Evolutionary conservation across 2,329 filamentous ascomycete species (phyloP), one percentile per base, ranked within the genome.

Genomic region (Monilinia fructicola): DNA sequence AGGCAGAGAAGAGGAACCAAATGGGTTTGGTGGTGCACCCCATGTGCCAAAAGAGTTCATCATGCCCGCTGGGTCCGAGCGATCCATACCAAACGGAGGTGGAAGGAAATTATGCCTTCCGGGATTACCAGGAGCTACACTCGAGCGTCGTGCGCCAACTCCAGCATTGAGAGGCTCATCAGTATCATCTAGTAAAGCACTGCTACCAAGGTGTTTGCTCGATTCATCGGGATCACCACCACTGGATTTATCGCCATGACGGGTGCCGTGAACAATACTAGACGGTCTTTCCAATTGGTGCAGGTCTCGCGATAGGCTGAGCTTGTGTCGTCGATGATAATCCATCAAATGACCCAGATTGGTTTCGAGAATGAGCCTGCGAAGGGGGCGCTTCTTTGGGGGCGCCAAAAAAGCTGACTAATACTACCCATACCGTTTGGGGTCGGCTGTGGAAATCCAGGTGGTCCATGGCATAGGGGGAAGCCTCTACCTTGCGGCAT

Each of bases 251-350:
- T 79, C 76, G 40, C 78, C 76, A 50, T 60, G 74, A 26, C 80
- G 79, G 54, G 82, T 82, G 18, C 84, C 84, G 56, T 85, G 82
- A 21, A 83, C 83, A 31, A 86, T 86, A 76, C 93, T 97, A 21
- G 89, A 88, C 0, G 95, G 94, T 44, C 93, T 86, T 86, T 69
- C 94, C 92, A 70, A 98, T 97, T 0, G 94, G 94, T 31, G 91
- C 87, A 35, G 93, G 94, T 64, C 93, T 86, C 55, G 89, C 85
- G 68, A 96, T 94, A 1, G 91, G 91, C 69, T 92, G 89, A 44
- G 88, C 83, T 64, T 86, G 81, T 14, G 82, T 78, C 35, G 79
- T 78, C 10, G 79, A 75, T 5, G 77, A 71, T 40, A 82, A 79
- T 21, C 81, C 81, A 11, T 93, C 90, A 69, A 89, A 87, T 16